These are phyloP conservation scores for Venturia asperata DNA, from an alignment of 2,329 filamentous ascomycete genomes.

Conservation along the genomic window DNA sequence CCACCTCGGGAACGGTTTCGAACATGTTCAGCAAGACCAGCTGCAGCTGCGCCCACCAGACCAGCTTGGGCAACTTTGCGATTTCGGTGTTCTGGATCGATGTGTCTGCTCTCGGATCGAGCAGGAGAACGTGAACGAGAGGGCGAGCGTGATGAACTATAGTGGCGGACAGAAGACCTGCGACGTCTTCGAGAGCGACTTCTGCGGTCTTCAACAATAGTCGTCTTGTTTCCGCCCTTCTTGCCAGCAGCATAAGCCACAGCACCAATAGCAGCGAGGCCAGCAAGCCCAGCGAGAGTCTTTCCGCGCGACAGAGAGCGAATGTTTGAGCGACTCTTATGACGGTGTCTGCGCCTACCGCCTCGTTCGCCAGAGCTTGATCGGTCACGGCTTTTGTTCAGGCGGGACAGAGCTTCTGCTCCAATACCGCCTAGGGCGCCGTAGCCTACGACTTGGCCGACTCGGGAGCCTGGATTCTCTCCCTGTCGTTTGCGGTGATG, in stretches of 20 bases:
- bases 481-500: slow-evolving; percentile 52
- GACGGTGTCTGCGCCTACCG: slow-evolving; percentile 23
- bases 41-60: slow-evolving; percentile 54
- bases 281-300: slow-evolving; percentile 50
- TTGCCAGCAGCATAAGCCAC: slow-evolving; percentile 48
- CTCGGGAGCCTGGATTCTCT: slow-evolving; percentile 44
- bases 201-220: slow-evolving; percentile 36
- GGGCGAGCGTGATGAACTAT: slow-evolving; percentile 1
- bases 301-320: slow-evolving; percentile 37
- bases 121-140: slow-evolving; percentile 5
- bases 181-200: slow-evolving; percentile 41
- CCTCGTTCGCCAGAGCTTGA: slow-evolving; percentile 36
- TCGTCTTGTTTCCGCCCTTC: slow-evolving; percentile 37
- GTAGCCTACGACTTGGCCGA: slow-evolving; percentile 51
- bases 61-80: slow-evolving; percentile 55
- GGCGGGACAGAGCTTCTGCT: slow-evolving; percentile 49
- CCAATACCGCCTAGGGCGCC: slow-evolving; percentile 55
- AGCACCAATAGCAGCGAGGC: slow-evolving; percentile 53
- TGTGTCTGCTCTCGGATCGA: slow-evolving; percentile 32
- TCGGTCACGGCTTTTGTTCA: slow-evolving; percentile 36
- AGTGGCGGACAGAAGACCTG: slow-evolving; percentile 28
- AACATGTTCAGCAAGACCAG: slow-evolving; percentile 47
- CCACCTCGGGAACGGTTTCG: slow-evolving; percentile 52
- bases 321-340: slow-evolving; percentile 18
- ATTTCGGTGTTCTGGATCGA: slow-evolving; percentile 46